Evolutionary conservation across 148 eudicot genomes (phyloP).

Genomic region (Agrostemma githago): DNA sequence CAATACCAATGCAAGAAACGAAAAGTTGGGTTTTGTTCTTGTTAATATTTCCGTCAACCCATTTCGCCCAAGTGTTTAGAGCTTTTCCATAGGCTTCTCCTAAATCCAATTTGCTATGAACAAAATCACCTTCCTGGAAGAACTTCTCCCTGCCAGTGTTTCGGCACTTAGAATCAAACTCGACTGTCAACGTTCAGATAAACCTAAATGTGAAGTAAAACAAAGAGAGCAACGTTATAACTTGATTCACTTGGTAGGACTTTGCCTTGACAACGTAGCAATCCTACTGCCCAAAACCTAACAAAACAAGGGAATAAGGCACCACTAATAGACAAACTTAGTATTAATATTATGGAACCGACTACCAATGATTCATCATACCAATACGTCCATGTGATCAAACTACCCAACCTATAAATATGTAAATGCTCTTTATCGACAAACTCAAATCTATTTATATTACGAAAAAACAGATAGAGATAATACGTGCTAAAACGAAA

Average conservation of each 20-base stretch:
- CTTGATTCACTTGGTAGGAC: neutral
- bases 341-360: too few species aligned
- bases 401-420: too few species aligned
- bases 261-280: slow-evolving; percentile 34
- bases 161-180: too few species aligned
- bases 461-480: too few species aligned
- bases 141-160: slow-evolving; percentile 37
- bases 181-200: too few species aligned
- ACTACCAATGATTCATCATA: too few species aligned
- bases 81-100: slow-evolving; percentile 44
- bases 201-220: slow-evolving; percentile 39
- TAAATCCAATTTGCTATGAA: slow-evolving; percentile 38
- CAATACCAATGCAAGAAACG: slow-evolving; percentile 40
- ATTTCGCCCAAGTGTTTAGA: slow-evolving; percentile 54
- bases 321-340: too few species aligned
- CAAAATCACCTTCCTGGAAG: slow-evolving; percentile 49
- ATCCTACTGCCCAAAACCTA: slow-evolving; percentile 28
- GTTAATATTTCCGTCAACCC: slow-evolving; percentile 51
- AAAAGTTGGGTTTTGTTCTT: slow-evolving; percentile 36
- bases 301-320: neutral
- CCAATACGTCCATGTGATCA: too few species aligned
- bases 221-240: slow-evolving; percentile 43
- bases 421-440: too few species aligned
- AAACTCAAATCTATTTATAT: too few species aligned
- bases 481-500: too few species aligned